Evolutionary conservation across 768 basidiomycete genomes (phyloP).

Genomic region (Udeniomyces megalosporus): DNA sequence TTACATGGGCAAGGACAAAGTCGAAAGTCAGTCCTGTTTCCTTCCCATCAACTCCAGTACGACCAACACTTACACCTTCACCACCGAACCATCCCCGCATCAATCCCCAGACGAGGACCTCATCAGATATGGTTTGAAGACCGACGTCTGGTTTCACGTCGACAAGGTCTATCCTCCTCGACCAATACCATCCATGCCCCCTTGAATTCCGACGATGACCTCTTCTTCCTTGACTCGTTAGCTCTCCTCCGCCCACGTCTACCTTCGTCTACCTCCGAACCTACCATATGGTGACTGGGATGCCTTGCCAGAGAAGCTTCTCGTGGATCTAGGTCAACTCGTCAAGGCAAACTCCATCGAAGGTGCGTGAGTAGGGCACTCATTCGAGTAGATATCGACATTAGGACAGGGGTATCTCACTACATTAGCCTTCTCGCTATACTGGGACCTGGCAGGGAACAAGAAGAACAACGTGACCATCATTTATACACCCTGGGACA

Average conservation of each 20-base stretch:
- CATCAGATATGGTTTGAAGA: slow-evolving; percentile 52
- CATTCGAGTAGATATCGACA: not conserved
- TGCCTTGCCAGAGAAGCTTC: slow-evolving; percentile 55
- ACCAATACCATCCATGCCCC: not conserved
- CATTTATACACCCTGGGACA: slow-evolving; percentile 84
- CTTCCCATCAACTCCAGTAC: no score
- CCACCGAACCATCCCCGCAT: not conserved
- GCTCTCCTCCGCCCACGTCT: slow-evolving; percentile 90
- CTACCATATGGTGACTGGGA: slow-evolving; percentile 57
- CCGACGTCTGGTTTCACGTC: slow-evolving; percentile 62
- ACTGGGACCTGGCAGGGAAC: slow-evolving; percentile 45
- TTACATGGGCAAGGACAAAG: slow-evolving; percentile 93
- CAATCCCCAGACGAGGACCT: slow-evolving; percentile 67
- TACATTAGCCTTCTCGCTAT: no score
- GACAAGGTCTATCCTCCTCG: slow-evolving; percentile 42
- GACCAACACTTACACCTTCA: not conserved
- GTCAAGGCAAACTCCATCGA: slow-evolving; percentile 98
- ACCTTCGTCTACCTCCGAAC: slow-evolving; percentile 68
- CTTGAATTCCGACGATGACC: not conserved
- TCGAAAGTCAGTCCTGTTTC: slow-evolving; percentile 42
- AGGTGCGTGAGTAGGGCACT: slow-evolving; percentile 35
- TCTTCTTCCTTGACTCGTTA: slow-evolving; percentile 15
- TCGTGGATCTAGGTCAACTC: slow-evolving; percentile 78
- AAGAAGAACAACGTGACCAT: slow-evolving; percentile 86
- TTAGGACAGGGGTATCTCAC: not conserved